These are phyloP conservation scores for Backusella liffmaniae DNA, from an alignment of 192 early-diverging fungal genomes.

Conservation along the genomic window DNA sequence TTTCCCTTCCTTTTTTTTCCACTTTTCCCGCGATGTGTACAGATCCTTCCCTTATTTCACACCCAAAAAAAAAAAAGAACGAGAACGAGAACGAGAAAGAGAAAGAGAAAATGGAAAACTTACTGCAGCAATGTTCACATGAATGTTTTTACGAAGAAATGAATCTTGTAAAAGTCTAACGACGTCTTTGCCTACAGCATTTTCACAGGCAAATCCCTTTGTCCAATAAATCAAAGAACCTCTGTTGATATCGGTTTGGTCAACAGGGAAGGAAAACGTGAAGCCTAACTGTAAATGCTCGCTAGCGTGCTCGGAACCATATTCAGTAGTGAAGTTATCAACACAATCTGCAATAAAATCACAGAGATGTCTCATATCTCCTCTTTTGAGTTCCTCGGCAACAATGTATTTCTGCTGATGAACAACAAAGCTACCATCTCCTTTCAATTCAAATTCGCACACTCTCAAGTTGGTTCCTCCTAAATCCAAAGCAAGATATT, in stretches of 20 bases:
- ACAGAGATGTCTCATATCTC: conserved; percentile 53
- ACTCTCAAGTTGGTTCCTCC: conserved; percentile 97
- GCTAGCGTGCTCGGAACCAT: conserved; percentile 51
- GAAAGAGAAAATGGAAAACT: neutral
- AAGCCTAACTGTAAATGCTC: conserved; percentile 69
- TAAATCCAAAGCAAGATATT: conserved; percentile 89
- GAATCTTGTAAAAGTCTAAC: conserved; percentile 81
- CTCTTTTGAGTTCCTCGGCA: conserved; percentile 61
- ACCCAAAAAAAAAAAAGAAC: neutral
- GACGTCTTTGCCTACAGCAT: conserved; percentile 74
- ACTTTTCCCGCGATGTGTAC: neutral
- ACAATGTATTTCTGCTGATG: conserved; percentile 79
- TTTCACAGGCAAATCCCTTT: conserved; percentile 83
- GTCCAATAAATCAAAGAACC: conserved; percentile 77
- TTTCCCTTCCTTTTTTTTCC: neutral
- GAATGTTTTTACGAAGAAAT: conserved; percentile 67
- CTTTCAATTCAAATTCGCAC: conserved; percentile 78
- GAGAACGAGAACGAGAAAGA: no score
- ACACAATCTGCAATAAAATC: conserved; percentile 90
- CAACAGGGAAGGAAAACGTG: conserved; percentile 95
- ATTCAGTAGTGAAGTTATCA: conserved; percentile 65
- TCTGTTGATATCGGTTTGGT: conserved; percentile 73
- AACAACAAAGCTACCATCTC: conserved; percentile 66
- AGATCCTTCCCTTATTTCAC: neutral
- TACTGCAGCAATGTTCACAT: conserved; percentile 60